Evolutionary conservation across 2,329 filamentous ascomycete species (phyloP).

Genomic region (Colletotrichum tanaceti): DNA sequence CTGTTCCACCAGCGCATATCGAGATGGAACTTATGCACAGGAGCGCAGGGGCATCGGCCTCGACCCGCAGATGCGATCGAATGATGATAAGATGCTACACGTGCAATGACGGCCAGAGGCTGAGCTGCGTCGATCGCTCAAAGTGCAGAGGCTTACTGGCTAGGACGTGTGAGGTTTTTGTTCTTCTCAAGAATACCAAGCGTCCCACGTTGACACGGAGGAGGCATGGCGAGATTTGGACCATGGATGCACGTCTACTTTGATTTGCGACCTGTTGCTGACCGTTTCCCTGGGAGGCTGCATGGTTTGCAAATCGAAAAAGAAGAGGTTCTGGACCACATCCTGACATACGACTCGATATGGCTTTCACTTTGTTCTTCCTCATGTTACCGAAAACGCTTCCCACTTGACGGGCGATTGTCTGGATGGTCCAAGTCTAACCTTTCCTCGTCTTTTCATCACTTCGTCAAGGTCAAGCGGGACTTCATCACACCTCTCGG

Average conservation of each 20-base stretch:
- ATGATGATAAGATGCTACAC: conserved; percentile 38
- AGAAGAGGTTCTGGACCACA: conserved; percentile 60
- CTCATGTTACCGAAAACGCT: conserved; percentile 38
- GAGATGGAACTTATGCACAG: conserved; percentile 47
- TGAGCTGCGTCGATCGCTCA: conserved; percentile 36
- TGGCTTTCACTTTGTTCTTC: conserved; percentile 57
- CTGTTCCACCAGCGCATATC: conserved; percentile 45
- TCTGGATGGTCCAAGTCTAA: conserved; percentile 30
- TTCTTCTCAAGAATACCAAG: conserved; percentile 10
- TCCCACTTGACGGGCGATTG: conserved; percentile 24
- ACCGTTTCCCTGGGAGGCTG: conserved; percentile 42
- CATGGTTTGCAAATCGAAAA: conserved; percentile 52
- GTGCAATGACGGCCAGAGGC: conserved; percentile 43
- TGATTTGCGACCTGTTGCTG: conserved; percentile 25
- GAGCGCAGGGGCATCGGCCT: conserved; percentile 29
- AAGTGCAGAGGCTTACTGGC: conserved; percentile 45
- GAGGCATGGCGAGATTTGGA: conserved; percentile 14
- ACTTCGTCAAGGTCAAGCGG: conserved; percentile 29
- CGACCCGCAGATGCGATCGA: conserved; percentile 25
- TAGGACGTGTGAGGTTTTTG: conserved; percentile 32
- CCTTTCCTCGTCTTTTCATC: conserved; percentile 37
- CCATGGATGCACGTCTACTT: conserved; percentile 22
- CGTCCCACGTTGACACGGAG: conserved; percentile 10
- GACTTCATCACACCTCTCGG: conserved; percentile 23
- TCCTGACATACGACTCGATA: conserved; percentile 63